Base-by-base conservation (phyloP, 202 grass and related monocot species). In the Schoenoplectus tabernaemontani region DNA sequence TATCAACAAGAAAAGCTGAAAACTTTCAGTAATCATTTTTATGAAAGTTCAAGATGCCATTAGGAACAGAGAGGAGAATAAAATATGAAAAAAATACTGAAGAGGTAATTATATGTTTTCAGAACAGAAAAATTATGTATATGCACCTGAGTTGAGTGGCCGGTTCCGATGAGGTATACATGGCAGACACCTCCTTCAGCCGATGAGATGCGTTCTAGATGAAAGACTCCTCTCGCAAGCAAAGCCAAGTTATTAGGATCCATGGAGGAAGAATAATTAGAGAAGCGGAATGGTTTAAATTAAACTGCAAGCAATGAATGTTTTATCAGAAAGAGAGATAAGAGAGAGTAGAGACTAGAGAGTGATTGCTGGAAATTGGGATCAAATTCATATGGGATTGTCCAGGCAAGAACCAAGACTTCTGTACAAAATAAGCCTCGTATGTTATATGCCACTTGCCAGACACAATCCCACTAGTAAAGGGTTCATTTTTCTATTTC, bases 161-260 rank as follows among this genome's bases (percentile, higher is more conserved):
- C 85, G 5, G 93, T 97, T 11, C 93, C 93, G 26, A 97, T 86
- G 39, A 93, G 59, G 82, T 93, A 93, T 64, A 97, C 79, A 63
- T 90, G 81, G 89, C 93, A 97, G 69, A 86, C 78, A 8, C 59
- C 82, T 22, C 82, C 83, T 70, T 91, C 85, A 12, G 88, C 10
- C 20, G 88, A 91, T 11, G 91, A 91, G 28, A 79, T 83, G 78
- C 91, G 93, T 61, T 97, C 67, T 75, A 90, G 88, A 57, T 84
- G 79, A 76, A 88, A 83, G 4, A 91, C 85, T 4, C 88, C 88
- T 10, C 20, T 19, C 9, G 20, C 19, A 59, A 24, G 57, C 19
- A 59, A 59, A 59, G 19, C 19, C 9, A 30, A 12, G 58, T 30
- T 26, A 30, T 60, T 26, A 26, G 23, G 24, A 13, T 28, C 58